Evolutionary conservation across 164 flowering plant genomes (phyloP).

Genomic region (Macadamia tetraphylla): DNA sequence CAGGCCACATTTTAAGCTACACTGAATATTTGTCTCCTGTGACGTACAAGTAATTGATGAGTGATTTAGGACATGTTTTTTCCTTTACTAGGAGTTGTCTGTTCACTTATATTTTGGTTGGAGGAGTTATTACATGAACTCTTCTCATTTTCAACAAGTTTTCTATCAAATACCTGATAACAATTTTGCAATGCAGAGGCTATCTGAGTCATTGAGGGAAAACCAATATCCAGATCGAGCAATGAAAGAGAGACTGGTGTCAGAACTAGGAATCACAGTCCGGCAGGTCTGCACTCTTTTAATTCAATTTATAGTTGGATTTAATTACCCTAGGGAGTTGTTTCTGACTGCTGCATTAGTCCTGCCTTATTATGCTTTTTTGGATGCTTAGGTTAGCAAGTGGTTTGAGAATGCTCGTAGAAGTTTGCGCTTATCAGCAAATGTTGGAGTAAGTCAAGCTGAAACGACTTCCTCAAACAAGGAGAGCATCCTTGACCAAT

Average conservation of each 20-base stretch:
- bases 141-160: no score
- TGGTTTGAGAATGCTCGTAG: conserved; percentile 88
- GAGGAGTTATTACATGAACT: no score
- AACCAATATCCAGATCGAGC: conserved; percentile 64
- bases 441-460: not conserved
- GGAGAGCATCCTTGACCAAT: conserved; percentile 2
- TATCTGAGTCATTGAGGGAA: conserved; percentile 43
- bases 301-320: not conserved
- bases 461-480: conserved; percentile 10
- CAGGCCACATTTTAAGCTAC: no score
- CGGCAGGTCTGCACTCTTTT: conserved; percentile 40
- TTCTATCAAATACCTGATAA: not conserved
- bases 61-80: no score
- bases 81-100: no score
- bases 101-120: no score
- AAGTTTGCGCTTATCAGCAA: conserved; percentile 38
- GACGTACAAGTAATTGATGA: no score
- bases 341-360: no score
- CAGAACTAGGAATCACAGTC: conserved; percentile 52
- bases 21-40: no score
- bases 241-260: conserved; percentile 52
- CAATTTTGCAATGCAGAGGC: conserved; percentile 49
- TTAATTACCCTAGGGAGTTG: not conserved
- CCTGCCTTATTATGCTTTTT: not conserved
- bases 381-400: conserved; percentile 47